Conservation (phyloP, 2,329 filamentous ascomycete genomes). For the Purpureocillium takamizusanense region DNA sequence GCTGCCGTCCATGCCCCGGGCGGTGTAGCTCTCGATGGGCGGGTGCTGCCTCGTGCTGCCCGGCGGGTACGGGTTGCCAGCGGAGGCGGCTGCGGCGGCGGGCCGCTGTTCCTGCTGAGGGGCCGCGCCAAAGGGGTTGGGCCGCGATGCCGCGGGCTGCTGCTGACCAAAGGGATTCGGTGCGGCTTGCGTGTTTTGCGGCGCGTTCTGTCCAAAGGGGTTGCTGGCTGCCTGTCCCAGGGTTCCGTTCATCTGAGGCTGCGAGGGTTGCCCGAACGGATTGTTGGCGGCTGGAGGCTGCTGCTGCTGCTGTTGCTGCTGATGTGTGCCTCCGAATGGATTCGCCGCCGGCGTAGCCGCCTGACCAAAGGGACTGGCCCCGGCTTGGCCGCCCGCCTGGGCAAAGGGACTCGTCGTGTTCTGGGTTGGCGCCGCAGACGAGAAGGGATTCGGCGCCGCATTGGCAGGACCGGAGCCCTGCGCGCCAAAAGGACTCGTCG, state of each 20-base stretch:
- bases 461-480: constrained; percentile 7
- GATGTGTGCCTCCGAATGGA: constrained; percentile 15
- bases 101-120: constrained; percentile 7
- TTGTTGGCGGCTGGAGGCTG: constrained; percentile 11
- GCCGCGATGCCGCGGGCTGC: constrained; percentile 7
- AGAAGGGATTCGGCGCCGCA: constrained; percentile 6
- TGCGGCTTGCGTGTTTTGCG: not conserved
- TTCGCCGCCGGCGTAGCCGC: constrained; percentile 14
- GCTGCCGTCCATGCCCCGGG: constrained; percentile 30
- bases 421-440: constrained; percentile 3
- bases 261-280: constrained; percentile 18
- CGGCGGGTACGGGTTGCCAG: constrained; percentile 32
- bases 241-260: constrained; percentile 5
- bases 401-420: constrained; percentile 14
- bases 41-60: constrained; percentile 35
- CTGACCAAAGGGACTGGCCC: constrained; percentile 16
- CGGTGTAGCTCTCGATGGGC: constrained; percentile 31
- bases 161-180: constrained; percentile 17
- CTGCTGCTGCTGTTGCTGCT: constrained; percentile 9
- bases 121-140: constrained; percentile 15
- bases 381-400: constrained; percentile 3
- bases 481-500: constrained; percentile 19
- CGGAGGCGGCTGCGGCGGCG: constrained; percentile 8
- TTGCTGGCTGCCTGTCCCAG: constrained; percentile 7
- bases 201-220: constrained; percentile 2